phyloP scores from a whole-genome alignment of 2,329 filamentous ascomycete species.

The Emericellopsis cladophorae region DNA sequence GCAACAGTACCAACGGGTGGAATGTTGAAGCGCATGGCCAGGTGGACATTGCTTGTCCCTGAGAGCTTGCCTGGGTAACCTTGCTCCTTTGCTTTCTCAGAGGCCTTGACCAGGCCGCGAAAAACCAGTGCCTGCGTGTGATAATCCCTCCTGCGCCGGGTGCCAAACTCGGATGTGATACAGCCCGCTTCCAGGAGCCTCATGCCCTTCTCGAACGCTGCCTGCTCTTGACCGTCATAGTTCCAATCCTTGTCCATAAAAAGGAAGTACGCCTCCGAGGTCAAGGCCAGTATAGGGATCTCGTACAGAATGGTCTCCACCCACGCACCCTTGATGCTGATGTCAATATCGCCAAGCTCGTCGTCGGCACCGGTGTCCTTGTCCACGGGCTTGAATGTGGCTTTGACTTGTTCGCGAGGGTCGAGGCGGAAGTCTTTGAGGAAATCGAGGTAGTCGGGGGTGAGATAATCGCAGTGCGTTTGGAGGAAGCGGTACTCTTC shows the following conservation, averaged over 20 bases:
- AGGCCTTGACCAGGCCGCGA: constrained; percentile 69
- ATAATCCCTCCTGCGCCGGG: constrained; percentile 78
- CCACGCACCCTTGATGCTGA: constrained; percentile 75
- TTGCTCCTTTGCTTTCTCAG: constrained; percentile 52
- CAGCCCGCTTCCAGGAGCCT: constrained; percentile 71
- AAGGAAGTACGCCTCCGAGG: constrained; percentile 94
- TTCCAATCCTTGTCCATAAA: constrained; percentile 92
- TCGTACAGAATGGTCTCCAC: constrained; percentile 95
- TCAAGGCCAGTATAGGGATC: constrained; percentile 82
- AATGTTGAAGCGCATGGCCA: constrained; percentile 86
- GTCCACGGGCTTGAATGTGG: constrained; percentile 48
- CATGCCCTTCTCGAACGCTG: constrained; percentile 70
- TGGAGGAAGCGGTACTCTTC: constrained; percentile 75
- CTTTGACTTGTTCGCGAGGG: constrained; percentile 66
- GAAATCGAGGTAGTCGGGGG: constrained; percentile 64
- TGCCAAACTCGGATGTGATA: constrained; percentile 88
- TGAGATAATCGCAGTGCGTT: constrained; percentile 70
- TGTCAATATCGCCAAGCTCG: constrained; percentile 61
- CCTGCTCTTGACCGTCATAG: constrained; percentile 75
- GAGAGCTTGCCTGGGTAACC: constrained; percentile 62
- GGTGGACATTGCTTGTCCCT: constrained; percentile 92
- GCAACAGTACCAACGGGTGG: constrained; percentile 78
- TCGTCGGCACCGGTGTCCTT: constrained; percentile 48
- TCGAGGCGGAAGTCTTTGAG: constrained; percentile 71
- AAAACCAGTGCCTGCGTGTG: constrained; percentile 91